Evolutionary conservation across 371 early-diverging fungal species (phyloP).

Genomic region (Saksenaea vasiformis): DNA sequence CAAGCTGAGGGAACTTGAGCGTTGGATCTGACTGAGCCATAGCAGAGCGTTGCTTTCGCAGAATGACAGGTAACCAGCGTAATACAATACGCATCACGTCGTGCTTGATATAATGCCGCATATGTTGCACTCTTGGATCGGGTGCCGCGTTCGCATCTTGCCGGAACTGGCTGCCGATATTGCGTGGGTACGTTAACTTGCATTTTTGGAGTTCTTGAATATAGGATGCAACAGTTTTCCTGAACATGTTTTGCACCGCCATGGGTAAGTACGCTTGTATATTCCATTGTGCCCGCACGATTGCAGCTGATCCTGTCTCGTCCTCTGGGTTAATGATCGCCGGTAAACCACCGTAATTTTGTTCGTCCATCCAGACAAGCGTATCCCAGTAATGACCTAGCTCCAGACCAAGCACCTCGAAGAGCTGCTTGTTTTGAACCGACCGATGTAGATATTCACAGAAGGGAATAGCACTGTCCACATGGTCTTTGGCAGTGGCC

Average conservation of each 20-base stretch:
- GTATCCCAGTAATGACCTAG: constrained; percentile 75
- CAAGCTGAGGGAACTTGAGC: constrained; percentile 64
- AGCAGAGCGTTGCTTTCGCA: constrained; percentile 24
- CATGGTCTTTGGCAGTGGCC: constrained; percentile 74
- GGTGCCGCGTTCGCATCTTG: constrained; percentile 16
- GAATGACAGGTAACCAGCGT: constrained; percentile 35
- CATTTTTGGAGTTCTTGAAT: constrained; percentile 52
- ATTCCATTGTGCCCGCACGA: constrained; percentile 70
- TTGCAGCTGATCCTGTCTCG: background rate
- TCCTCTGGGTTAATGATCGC: constrained; percentile 16
- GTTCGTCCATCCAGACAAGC: constrained; percentile 91
- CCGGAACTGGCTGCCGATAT: constrained; percentile 15
- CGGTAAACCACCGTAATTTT: constrained; percentile 84
- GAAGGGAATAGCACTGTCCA: constrained; percentile 74
- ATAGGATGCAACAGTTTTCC: constrained; percentile 53
- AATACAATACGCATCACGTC: constrained; percentile 54
- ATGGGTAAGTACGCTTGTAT: constrained; percentile 85
- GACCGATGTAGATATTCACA: constrained; percentile 71
- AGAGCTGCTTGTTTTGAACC: constrained; percentile 71
- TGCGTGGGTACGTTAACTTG: constrained; percentile 27
- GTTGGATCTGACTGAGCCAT: background rate
- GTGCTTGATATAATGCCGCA: constrained; percentile 43
- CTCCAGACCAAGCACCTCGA: constrained; percentile 69
- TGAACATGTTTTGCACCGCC: constrained; percentile 70
- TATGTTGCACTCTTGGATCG: constrained; percentile 31